These are phyloP conservation scores for Euphorbia celastroides DNA, from an alignment of 441 rosid species.

Conservation along the genomic window DNA sequence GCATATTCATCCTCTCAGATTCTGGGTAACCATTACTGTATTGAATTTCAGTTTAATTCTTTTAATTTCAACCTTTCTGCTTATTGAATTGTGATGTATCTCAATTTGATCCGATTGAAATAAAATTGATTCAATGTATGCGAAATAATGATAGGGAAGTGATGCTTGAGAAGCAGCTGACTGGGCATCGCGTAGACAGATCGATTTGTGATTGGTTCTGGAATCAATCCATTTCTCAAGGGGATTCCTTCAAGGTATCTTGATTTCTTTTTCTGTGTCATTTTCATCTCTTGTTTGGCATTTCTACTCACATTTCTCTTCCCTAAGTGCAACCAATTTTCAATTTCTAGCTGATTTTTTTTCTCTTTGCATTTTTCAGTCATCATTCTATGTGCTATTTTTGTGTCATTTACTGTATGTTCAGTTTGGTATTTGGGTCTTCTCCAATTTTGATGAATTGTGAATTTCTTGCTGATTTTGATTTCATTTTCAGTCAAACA, in stretches of 20 bases:
- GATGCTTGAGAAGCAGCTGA: slow-evolving; percentile 94
- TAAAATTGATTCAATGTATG: slow-evolving; percentile 5
- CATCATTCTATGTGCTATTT: neutral
- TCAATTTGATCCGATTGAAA: neutral
- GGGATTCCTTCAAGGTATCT: slow-evolving; percentile 60
- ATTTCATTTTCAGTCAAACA: neutral
- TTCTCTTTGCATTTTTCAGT: neutral
- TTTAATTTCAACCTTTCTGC: neutral
- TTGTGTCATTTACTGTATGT: neutral
- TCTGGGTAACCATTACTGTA: slow-evolving; percentile 48
- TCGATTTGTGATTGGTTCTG: slow-evolving; percentile 95
- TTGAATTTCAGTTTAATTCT: neutral
- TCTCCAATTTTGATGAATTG: too few species aligned
- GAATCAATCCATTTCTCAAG: slow-evolving; percentile 69
- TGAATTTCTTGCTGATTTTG: too few species aligned
- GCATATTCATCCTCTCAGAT: slow-evolving; percentile 88
- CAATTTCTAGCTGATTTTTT: neutral
- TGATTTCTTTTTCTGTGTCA: neutral
- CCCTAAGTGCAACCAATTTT: slow-evolving; percentile 17
- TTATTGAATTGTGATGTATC: neutral
- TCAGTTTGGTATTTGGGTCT: neutral
- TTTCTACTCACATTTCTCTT: slow-evolving; percentile 19
- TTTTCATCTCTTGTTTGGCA: neutral
- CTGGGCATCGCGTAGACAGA: slow-evolving; percentile 90
- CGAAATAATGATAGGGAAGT: slow-evolving; percentile 55